phyloP scores from a whole-genome alignment of 257 asterid species.

The Jacaranda mimosifolia region DNA sequence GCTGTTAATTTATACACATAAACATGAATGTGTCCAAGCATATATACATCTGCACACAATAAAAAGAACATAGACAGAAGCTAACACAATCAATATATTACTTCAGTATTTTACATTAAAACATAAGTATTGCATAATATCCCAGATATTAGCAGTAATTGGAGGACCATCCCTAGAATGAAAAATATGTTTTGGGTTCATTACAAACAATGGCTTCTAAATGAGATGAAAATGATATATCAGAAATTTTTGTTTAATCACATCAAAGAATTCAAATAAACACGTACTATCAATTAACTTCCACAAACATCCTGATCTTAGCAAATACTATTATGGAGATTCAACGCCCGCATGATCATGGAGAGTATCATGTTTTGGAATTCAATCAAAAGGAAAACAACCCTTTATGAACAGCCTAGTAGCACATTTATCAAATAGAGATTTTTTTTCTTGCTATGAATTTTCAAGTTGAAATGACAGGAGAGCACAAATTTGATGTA shows the following conservation, averaged over 20 bases:
- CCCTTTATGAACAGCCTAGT: not conserved
- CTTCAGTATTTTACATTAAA: slow-evolving; percentile 25
- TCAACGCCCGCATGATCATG: slow-evolving; percentile 19
- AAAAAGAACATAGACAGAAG: slow-evolving; percentile 8
- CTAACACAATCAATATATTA: not conserved
- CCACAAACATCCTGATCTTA: slow-evolving; percentile 22
- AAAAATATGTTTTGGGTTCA: slow-evolving; percentile 18
- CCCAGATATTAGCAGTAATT: too few relatives aligned
- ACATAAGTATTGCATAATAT: not conserved
- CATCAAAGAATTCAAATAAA: not conserved
- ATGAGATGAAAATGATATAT: slow-evolving; percentile 18
- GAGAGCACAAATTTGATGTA: not conserved
- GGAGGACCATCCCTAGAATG: too few relatives aligned
- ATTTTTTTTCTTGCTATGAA: slow-evolving; percentile 13
- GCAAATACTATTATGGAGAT: slow-evolving; percentile 10
- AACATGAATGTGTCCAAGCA: slow-evolving; percentile 13
- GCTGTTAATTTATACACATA: slow-evolving; percentile 31
- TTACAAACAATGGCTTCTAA: slow-evolving; percentile 18
- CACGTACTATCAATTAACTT: not conserved
- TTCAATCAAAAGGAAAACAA: not conserved
- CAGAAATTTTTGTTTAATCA: not conserved
- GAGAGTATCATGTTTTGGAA: slow-evolving; percentile 12
- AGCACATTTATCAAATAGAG: slow-evolving; percentile 7
- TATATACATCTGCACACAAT: not conserved
- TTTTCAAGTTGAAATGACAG: not conserved